Evolutionary conservation across 257 asterid species (phyloP).

Genomic region (Lithospermum erythrorhizon): DNA sequence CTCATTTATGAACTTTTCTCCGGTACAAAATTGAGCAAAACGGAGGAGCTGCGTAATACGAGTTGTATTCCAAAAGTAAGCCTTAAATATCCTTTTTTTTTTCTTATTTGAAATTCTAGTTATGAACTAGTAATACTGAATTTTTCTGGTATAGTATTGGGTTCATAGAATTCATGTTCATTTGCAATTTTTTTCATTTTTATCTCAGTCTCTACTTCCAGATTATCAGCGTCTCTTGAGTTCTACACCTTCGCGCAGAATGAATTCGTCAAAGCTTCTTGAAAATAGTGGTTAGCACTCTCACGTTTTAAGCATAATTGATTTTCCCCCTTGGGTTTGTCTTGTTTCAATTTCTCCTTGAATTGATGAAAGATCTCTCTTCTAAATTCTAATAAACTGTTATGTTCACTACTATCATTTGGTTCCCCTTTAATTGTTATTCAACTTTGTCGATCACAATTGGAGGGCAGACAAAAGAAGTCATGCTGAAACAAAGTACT

Average conservation of each 20-base stretch:
- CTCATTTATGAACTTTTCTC: constrained; percentile 92
- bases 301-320: not conserved
- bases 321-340: not conserved
- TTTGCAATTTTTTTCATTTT: constrained; percentile 24
- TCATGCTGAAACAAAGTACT: not conserved
- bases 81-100: too few relatives aligned
- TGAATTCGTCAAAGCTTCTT: constrained; percentile 91
- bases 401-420: too few relatives aligned
- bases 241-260: constrained; percentile 87
- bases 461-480: not conserved
- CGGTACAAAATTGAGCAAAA: constrained; percentile 69
- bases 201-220: constrained; percentile 89
- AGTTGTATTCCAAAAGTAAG: constrained; percentile 79
- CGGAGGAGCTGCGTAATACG: constrained; percentile 86
- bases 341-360: too few relatives aligned
- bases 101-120: constrained; percentile 2
- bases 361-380: too few relatives aligned
- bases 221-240: constrained; percentile 95
- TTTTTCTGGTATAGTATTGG: constrained; percentile 8
- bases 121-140: not conserved
- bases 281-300: constrained; percentile 63
- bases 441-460: too few relatives aligned
- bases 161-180: constrained; percentile 18
- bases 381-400: too few relatives aligned
- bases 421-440: too few relatives aligned